Base-by-base conservation (phyloP, 2,329 filamentous ascomycete species). In the Diplodia sapinea region DNA sequence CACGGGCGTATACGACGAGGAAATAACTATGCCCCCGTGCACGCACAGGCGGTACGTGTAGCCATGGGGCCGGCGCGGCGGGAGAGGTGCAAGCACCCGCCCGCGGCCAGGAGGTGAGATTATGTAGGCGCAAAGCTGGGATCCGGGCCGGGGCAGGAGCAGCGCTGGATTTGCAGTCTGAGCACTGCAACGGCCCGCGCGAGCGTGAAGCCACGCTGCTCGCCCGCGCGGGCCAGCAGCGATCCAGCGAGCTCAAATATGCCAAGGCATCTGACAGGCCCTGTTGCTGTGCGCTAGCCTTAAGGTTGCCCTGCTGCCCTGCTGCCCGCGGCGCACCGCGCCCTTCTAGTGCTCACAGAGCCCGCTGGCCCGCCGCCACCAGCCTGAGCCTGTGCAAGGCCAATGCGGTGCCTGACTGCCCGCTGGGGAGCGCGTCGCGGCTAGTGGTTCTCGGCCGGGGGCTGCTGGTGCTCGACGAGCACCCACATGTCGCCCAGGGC, bases 181-280 rank as follows among this genome's bases (percentile, higher is more conserved):
- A 75, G 72, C 71, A 74, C 76, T 79, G 76, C 77, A 78, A 78
- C 77, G 77, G 77, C 76, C 77, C 76, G 77, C 78, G 72, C 73
- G 73, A 57, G 55, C 50, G 55, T 52, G 55, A 50, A 57, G 47
- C 43, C 65, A 54, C 49, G 49, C 54, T 55, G 43, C 52, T 66
- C 31, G 52, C 38, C 63, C 52, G 62, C 26, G 57, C 40, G 62
- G 62, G 38, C 62, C 50, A 54, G 11, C 49, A 55, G 62, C 49
- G 62, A 65, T 47, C 26, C 51, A 66, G 54, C 31, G 64, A 51
- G 54, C 31, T 66, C 64, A 40, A 57, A 33, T 26, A 40, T 66
- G 65, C 55, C 36, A 49, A 51, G 65, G 40, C 57, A 49, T 64
- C 54, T 66, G 64, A 66, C 64, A 66, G 65, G 64, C 50, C 52